Evolutionary conservation across 2,329 filamentous ascomycete species (phyloP).

Genomic region (Lomentospora prolificans): DNA sequence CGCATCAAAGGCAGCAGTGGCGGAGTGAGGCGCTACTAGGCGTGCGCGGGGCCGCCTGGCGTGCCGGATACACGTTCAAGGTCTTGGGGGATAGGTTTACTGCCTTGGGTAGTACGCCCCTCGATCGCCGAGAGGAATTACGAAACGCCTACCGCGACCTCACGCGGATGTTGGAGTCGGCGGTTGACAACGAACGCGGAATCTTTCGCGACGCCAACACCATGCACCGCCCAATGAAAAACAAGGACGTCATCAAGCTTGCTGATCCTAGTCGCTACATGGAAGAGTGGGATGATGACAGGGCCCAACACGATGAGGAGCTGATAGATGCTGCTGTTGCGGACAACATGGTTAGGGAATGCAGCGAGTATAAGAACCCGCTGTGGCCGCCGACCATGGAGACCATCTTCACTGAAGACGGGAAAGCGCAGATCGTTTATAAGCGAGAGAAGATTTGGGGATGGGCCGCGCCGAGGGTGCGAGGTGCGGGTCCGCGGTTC

Average conservation of each 20-base stretch:
- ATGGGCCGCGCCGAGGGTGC: slow-evolving; percentile 20
- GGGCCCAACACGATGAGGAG: slow-evolving; percentile 4
- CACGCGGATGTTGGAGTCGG: slow-evolving; percentile 10
- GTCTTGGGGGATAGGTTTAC: slow-evolving; percentile 10
- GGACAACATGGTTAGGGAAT: slow-evolving; percentile 32
- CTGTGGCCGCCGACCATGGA: slow-evolving; percentile 23
- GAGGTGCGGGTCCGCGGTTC: slow-evolving; percentile 20
- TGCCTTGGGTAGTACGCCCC: slow-evolving; percentile 10
- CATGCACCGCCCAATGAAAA: slow-evolving; percentile 13
- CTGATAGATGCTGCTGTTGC: slow-evolving; percentile 18
- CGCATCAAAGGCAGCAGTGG: neutral
- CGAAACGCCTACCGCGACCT: neutral
- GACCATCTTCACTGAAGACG: neutral
- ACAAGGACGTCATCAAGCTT: slow-evolving; percentile 21
- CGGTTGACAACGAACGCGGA: slow-evolving; percentile 12
- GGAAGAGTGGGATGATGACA: slow-evolving; percentile 8
- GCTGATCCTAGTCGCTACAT: slow-evolving; percentile 19
- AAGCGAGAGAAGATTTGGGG: slow-evolving; percentile 19
- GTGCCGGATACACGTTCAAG: slow-evolving; percentile 26
- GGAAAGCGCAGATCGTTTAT: neutral
- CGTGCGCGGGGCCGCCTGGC: slow-evolving; percentile 26
- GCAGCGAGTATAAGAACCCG: slow-evolving; percentile 30
- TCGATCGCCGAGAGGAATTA: slow-evolving; percentile 7
- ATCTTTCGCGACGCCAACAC: neutral
- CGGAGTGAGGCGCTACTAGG: slow-evolving; percentile 12